Evolutionary conservation across 1,284 basidiomycete genomes (phyloP).

Genomic region (Chalciporus sp.): DNA sequence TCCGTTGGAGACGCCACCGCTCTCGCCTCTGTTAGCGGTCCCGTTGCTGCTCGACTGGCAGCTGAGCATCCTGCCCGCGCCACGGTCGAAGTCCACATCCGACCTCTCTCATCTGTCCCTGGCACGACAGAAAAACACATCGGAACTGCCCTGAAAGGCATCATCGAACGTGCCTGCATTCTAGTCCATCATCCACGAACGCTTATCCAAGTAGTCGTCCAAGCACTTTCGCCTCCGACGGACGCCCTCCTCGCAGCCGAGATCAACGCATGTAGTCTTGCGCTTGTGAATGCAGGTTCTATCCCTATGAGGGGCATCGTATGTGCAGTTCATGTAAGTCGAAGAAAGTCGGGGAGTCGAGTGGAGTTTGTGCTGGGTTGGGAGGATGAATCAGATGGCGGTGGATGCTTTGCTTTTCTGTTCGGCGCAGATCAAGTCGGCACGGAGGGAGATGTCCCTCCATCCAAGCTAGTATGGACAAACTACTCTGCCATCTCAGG

Average conservation of each 20-base stretch:
- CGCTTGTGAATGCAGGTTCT: constrained; percentile 67
- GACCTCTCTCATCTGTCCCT: constrained; percentile 66
- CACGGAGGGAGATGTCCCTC: constrained; percentile 16
- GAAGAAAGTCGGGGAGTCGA: constrained; percentile 21
- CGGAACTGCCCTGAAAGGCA: constrained; percentile 50
- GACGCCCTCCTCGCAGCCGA: constrained; percentile 52
- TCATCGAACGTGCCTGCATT: constrained; percentile 61
- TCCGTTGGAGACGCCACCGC: constrained; percentile 42
- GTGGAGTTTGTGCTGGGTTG: constrained; percentile 55
- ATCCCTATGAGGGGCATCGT: constrained; percentile 71
- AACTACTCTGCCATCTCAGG: constrained; percentile 36
- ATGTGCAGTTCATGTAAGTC: constrained; percentile 63
- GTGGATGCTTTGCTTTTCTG: constrained; percentile 70
- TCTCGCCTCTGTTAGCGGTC: constrained; percentile 72
- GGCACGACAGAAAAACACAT: constrained; percentile 67
- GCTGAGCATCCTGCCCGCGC: constrained; percentile 70
- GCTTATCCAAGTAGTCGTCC: constrained; percentile 70
- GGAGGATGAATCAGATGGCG: constrained; percentile 42
- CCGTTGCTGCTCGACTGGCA: constrained; percentile 69
- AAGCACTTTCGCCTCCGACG: constrained; percentile 43
- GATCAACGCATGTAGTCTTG: constrained; percentile 68
- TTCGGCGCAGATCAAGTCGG: constrained; percentile 42
- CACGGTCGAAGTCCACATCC: constrained; percentile 68
- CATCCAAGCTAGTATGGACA: constrained; percentile 44
- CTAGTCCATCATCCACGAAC: constrained; percentile 67